Conservation (phyloP, 2,329 filamentous ascomycete genomes). For the Colletotrichum camelliae region DNA sequence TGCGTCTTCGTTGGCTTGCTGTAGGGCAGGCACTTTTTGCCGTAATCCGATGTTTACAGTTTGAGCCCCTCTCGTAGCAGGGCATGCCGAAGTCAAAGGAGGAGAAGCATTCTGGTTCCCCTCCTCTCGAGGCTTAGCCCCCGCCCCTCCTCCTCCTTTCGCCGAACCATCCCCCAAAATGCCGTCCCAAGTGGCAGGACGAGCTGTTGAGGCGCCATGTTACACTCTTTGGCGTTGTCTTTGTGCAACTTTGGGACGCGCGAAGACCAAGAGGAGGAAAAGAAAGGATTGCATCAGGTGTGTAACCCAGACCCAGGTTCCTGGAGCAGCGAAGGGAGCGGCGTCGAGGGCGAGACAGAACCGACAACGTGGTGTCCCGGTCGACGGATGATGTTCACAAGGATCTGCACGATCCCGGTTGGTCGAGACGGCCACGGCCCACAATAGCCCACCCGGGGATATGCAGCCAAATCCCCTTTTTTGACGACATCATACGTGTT, state of each 20-base stretch:
- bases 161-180: background rate
- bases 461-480: slow-evolving; percentile 2
- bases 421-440: background rate
- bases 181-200: background rate
- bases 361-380: slow-evolving; percentile 14
- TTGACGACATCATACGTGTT: slow-evolving; percentile 7
- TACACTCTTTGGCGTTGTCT: background rate
- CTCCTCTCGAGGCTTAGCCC: background rate
- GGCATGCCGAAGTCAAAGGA: background rate
- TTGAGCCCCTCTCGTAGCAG: background rate
- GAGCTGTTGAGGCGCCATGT: background rate
- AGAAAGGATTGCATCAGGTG: background rate
- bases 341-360: background rate
- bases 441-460: background rate
- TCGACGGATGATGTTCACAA: slow-evolving; percentile 20
- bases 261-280: background rate
- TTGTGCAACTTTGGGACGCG: background rate
- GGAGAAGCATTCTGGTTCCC: background rate
- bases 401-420: slow-evolving; percentile 10
- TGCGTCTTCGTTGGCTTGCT: background rate
- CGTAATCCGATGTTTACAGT: slow-evolving; percentile 11
- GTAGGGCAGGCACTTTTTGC: background rate
- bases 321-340: background rate
- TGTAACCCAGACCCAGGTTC: background rate
- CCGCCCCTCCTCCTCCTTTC: background rate